Percentiles rank a stretch among this genome's conserved stretches.
These are phyloP conservation scores for Neopestalotiopsis clavispora DNA, from an alignment of 2,329 filamentous ascomycete species.

Conservation along the genomic window DNA sequence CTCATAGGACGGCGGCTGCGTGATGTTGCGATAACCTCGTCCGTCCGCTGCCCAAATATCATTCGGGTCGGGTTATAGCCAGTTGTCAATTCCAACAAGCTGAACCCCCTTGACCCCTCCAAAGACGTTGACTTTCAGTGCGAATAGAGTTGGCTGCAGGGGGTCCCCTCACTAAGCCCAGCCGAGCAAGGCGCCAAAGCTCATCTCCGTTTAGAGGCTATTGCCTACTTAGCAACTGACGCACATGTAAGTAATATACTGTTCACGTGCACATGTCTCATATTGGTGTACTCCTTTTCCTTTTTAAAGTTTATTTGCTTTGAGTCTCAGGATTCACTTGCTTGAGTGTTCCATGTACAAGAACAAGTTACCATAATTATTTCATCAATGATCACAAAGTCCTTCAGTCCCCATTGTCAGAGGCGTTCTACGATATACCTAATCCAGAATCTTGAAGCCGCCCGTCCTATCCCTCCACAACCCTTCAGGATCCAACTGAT, in stretches of 20 bases:
- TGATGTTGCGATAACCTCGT: background rate
- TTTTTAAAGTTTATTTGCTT: background rate
- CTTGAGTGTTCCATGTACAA: background rate
- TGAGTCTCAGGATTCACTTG: background rate
- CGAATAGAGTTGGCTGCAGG: constrained; percentile 3
- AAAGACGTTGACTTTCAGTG: constrained; percentile 1
- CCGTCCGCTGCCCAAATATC: background rate
- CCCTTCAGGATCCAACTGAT: constrained; percentile 42
- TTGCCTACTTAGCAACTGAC: too few species aligned
- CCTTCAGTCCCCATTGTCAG: background rate
- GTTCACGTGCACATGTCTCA: background rate
- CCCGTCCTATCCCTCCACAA: constrained; percentile 44
- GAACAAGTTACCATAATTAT: background rate
- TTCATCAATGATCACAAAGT: background rate
- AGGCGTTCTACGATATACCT: background rate
- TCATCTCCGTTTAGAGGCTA: background rate
- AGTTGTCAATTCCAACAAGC: constrained; percentile 10
- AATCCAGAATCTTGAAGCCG: constrained; percentile 40
- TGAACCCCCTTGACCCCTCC: constrained; percentile 9
- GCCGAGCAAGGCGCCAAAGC: constrained; percentile 18
- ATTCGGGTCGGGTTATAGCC: constrained; percentile 1
- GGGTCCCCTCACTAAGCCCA: constrained; percentile 27
- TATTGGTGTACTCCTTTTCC: background rate
- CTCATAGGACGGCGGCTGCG: background rate
- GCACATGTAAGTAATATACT: background rate